Evolutionary conservation across 805 yeast genomes (phyloP), one percentile per base, ranked within the genome.

Genomic region (Monosporozyma solicola): DNA sequence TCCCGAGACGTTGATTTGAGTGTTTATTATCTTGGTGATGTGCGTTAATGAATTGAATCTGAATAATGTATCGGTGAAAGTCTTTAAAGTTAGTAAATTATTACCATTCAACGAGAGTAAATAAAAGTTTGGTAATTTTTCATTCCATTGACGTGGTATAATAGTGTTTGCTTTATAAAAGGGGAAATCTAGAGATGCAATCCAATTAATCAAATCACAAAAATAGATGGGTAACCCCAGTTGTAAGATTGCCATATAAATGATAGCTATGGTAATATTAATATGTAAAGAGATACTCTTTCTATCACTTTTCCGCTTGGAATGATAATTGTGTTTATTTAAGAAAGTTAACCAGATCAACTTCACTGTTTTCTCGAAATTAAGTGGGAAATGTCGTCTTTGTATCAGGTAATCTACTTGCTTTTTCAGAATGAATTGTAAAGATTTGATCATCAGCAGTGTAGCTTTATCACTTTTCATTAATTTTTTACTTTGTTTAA

Each of bases 181-280:
- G 2, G 87, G 86, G 1, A 85, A 65, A 33, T 70, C 67, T 49
- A 77, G 77, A 2, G 68, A 58, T 31, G 72, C 60, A 3, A 78
- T 64, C 65, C 77, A 68, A 3, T 62, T 58, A 25, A 80, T 59
- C 16, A 80, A 63, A 61, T 83, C 86, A 52, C 68, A 65, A 5
- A 76, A 56, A 59, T 77, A 80, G 1, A 83, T 53, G 0, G 88
- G 85, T 22, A 74, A 54, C 31, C 74, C 71, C 56, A 80, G 58
- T 53, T 75, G 73, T 8, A 77, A 55, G n/a, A 78, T 61, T 2
- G 83, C 78, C 48, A 82, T 53, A 61, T 83, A 84, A 20, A 81
- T 66, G 1, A 83, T 59, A 6, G 75, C 60, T 4, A 75, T 29
- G 1, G 71, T 51, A 29, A 70, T 52, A 8, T 55, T 51, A 49